Percentiles rank a stretch among this genome's conserved stretches.
These are phyloP conservation scores for Glomus cerebriforme DNA, from an alignment of 192 early-diverging fungal genomes.

Conservation along the genomic window DNA sequence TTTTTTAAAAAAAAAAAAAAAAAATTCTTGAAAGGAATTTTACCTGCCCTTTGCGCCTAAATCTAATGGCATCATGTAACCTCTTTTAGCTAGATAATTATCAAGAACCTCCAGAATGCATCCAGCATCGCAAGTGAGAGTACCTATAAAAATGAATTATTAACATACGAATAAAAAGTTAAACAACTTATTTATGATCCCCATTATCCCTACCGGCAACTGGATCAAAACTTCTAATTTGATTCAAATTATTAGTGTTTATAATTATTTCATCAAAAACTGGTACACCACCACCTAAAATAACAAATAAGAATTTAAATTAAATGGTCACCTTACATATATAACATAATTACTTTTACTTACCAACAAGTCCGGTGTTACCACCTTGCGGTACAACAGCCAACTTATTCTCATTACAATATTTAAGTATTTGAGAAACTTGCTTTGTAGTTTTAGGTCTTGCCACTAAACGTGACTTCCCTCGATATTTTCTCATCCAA, in stretches of 20 bases:
- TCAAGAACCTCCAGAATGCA: slow-evolving; percentile 91
- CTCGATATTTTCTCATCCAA: slow-evolving; percentile 95
- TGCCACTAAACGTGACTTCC: slow-evolving; percentile 77
- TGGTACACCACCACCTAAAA: slow-evolving; percentile 86
- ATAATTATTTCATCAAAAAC: slow-evolving; percentile 96
- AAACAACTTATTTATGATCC: neutral
- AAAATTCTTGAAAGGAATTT: neutral
- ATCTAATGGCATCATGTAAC: slow-evolving; percentile 93
- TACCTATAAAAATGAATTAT: slow-evolving; percentile 64
- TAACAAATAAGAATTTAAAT: neutral
- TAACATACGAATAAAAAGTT: slow-evolving; percentile 39
- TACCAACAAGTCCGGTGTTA: slow-evolving; percentile 93
- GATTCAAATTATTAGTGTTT: slow-evolving; percentile 76
- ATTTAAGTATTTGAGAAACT: slow-evolving; percentile 80
- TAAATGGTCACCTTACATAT: neutral
- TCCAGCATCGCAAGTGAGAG: slow-evolving; percentile 91
- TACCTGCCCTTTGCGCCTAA: slow-evolving; percentile 78
- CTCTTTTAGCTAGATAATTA: slow-evolving; percentile 78
- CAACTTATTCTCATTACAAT: slow-evolving; percentile 82
- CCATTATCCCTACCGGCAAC: slow-evolving; percentile 53
- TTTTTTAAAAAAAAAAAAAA: neutral
- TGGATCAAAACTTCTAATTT: slow-evolving; percentile 71
- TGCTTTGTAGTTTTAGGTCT: slow-evolving; percentile 85
- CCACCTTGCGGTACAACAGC: slow-evolving; percentile 98
- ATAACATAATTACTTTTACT: neutral